Evolutionary conservation across 345 rosid genomes (phyloP), one percentile per base, ranked within the genome.

Genomic region (Salix koriyanagi): DNA sequence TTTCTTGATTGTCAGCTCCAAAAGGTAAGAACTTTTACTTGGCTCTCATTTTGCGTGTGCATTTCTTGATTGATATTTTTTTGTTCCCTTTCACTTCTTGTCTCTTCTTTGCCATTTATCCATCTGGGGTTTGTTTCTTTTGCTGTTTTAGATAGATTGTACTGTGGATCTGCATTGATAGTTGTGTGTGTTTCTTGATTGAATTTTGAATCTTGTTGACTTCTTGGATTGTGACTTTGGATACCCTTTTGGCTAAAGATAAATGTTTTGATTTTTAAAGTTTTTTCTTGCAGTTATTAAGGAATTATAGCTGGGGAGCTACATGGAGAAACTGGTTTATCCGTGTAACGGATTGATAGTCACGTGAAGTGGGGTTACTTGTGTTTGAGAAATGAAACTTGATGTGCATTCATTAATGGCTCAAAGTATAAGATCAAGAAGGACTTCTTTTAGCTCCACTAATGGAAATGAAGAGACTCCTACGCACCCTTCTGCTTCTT

Each of bases 361-460:
- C 23, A 58, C 23, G 64, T 23, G 28, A 58, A 23, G 64, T 9
- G 13, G 14, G 62, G 13, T 56, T n/a, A n/a, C 9, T 56, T n/a
- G 62, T 56, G 25, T 56, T n/a, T 56, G 54, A 52, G 46, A 65
- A 69, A 78, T 85, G 88, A 80, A 82, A 75, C 79, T 81, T 74
- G 84, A 85, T 61, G 34, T 75, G 65, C 80, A 77, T 69, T 61
- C 81, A 34, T 74, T 76, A 11, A 84, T 85, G 90, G 89, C 89
- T 5, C 89, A 86, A 52, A 88, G 92, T 77, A 74, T 84, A 70
- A 83, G 90, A 82, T 58, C 86, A 68, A 83, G 80, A 73, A 74
- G 83, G 80, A 81, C 95, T 84, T 87, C 92, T 21, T 88, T 86
- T 58, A 76, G 86, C 84, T 88, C 89, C 34, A 70, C 70, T 77